Conservation (phyloP, 257 asterid species). For the Solanum sejunctum region DNA sequence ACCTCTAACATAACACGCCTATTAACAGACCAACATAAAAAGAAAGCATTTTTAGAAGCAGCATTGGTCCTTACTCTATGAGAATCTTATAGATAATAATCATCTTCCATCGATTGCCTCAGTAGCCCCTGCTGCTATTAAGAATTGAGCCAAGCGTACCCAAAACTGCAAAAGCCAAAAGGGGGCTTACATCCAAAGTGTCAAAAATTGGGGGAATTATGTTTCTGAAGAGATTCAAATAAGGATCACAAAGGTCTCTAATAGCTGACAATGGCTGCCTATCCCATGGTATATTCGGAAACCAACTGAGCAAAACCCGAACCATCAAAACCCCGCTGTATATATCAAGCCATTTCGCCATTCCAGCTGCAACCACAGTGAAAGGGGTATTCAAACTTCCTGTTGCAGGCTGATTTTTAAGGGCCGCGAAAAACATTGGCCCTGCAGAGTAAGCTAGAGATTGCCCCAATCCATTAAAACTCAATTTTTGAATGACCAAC, state of each 20-base stretch:
- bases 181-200: slow-evolving; percentile 77
- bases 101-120: not conserved
- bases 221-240: slow-evolving; percentile 77
- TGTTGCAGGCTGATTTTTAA: slow-evolving; percentile 15
- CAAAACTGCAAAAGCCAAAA: slow-evolving; percentile 74
- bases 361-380: slow-evolving; percentile 85
- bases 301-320: slow-evolving; percentile 86
- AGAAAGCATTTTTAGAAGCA: not conserved
- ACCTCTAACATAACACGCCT: not conserved
- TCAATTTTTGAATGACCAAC: slow-evolving; percentile 17
- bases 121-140: slow-evolving; percentile 37
- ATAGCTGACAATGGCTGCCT: slow-evolving; percentile 83
- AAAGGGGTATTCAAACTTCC: slow-evolving; percentile 67
- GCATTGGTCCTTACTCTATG: not conserved
- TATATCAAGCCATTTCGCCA: slow-evolving; percentile 82
- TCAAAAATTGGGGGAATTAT: slow-evolving; percentile 75
- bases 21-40: not conserved
- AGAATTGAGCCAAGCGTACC: slow-evolving; percentile 69
- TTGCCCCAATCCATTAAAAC: slow-evolving; percentile 17
- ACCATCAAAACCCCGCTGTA: slow-evolving; percentile 85
- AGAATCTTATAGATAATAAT: not conserved
- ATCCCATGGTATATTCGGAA: slow-evolving; percentile 95
- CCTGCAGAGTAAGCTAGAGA: slow-evolving; percentile 38
- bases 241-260: slow-evolving; percentile 93
- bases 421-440: slow-evolving; percentile 82